Evolutionary conservation across 805 yeast species (phyloP), one percentile per base, ranked within the genome.

Genomic region (Maudiozyma pseudohumilis): DNA sequence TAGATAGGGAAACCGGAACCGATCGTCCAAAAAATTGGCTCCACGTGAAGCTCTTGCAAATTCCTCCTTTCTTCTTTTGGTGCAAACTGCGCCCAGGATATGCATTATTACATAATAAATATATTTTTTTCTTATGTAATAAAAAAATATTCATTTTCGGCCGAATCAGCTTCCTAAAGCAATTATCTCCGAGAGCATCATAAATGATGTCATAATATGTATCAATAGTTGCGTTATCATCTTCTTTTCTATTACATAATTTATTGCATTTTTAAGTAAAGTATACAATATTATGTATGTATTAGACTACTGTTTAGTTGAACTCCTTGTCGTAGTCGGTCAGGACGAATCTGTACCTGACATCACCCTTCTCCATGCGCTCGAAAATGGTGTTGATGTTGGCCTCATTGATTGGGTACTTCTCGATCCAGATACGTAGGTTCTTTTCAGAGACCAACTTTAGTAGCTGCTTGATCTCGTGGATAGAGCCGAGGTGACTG

Each of bases 291-390:
- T n/a, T n/a, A n/a, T n/a, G n/a, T n/a, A n/a, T n/a, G n/a, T n/a
- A n/a, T 19, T 8, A n/a, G 8, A 7, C 32, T 33, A 41, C 3
- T 39, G 22, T 10, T 25, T 31, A 33, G 10, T 28, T 28, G 12
- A 50, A 50, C 38, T 46, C 47, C 32, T 72, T 64, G 44, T 69
- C 74, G 44, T 59, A 72, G 26, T 68, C 70, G 24, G 70, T 66
- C 41, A 74, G 64, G 17, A 71, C 73, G 46, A 69, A 70, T 62
- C 79, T 68, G 50, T 70, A 74, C 47, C 69, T 69, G 21, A 70
- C 73, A 43, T 73, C 75, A 50, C 75, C 75, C 12, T 61, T 48
- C 22, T 60, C 61, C 57, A 69, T 63, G 57, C 73, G 69, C 34
- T 64, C 60, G 60, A 72, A 70, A 1, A 69, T 76, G 27, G 54